Conservation (phyloP, 148 eudicot genomes). For the Cornus kousa region DNA sequence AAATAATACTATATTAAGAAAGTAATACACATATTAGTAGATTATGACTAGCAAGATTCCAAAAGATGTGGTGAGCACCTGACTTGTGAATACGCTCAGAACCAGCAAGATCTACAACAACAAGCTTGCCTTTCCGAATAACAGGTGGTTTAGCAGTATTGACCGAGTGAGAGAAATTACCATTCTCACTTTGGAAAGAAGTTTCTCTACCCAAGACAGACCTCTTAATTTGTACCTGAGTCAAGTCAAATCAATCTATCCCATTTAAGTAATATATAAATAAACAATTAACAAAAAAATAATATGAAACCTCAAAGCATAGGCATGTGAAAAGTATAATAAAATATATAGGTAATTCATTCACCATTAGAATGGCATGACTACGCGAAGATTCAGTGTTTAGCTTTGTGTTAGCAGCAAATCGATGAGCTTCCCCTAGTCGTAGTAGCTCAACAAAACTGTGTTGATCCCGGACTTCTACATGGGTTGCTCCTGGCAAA, state of each 20-base stretch:
- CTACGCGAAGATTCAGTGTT: conserved; percentile 96
- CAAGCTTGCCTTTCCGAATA: conserved; percentile 84
- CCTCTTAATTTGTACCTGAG: conserved; percentile 81
- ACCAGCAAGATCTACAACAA: conserved; percentile 99
- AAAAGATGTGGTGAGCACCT: conserved; percentile 42
- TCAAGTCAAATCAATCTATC: conserved; percentile 7
- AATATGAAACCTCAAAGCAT: background rate
- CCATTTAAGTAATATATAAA: background rate
- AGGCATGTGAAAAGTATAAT: background rate
- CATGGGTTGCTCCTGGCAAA: conserved; percentile 79
- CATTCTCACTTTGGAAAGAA: conserved; percentile 65
- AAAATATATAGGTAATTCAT: background rate
- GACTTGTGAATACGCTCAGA: conserved; percentile 96
- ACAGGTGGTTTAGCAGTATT: conserved; percentile 66
- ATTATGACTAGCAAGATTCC: background rate
- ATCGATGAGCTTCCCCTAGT: conserved; percentile 82
- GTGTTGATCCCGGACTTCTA: conserved; percentile 65
- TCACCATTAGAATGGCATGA: conserved; percentile 91
- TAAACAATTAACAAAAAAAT: background rate
- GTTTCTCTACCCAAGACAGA: conserved; percentile 63
- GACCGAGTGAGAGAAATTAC: conserved; percentile 43
- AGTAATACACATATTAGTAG: conserved; percentile 3
- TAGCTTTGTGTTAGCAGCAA: conserved; percentile 91
- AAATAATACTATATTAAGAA: background rate
- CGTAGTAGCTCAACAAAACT: conserved; percentile 72